Evolutionary conservation across 2,329 filamentous ascomycete species (phyloP).

Genomic region (Teratosphaeria zuluensis): DNA sequence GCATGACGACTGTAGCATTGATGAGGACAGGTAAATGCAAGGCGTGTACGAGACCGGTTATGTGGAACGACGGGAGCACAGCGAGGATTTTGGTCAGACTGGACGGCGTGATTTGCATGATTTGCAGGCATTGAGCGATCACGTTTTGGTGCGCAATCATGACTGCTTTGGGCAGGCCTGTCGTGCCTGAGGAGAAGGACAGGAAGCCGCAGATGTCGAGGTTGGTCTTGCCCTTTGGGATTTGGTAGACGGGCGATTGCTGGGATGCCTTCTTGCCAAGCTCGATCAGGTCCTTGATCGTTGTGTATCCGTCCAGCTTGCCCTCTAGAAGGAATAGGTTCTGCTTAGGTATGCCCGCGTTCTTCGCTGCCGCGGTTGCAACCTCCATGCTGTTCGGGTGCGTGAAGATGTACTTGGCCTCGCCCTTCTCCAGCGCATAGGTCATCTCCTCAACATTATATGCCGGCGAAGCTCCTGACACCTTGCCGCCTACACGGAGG

Average conservation of each 20-base stretch:
- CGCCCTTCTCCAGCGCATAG: conserved; percentile 50
- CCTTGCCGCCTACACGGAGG: conserved; percentile 45
- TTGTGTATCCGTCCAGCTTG: conserved; percentile 40
- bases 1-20: conserved; percentile 58
- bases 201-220: conserved; percentile 46
- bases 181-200: conserved; percentile 42
- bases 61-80: conserved; percentile 53
- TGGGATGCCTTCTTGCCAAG: conserved; percentile 31
- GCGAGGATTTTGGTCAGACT: conserved; percentile 45
- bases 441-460: conserved; percentile 61
- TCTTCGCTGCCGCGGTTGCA: conserved; percentile 44
- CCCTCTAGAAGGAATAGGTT: conserved; percentile 51
- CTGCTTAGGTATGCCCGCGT: conserved; percentile 43
- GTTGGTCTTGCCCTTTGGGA: conserved; percentile 46
- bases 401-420: conserved; percentile 50
- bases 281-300: conserved; percentile 36
- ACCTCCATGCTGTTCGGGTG: conserved; percentile 46
- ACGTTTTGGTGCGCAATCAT: conserved; percentile 47
- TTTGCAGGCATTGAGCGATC: conserved; percentile 52
- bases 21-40: conserved; percentile 54
- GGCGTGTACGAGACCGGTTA: conserved; percentile 53
- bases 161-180: conserved; percentile 41
- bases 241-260: conserved; percentile 40
- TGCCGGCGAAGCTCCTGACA: conserved; percentile 54
- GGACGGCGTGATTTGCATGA: conserved; percentile 42